These are phyloP conservation scores for Guadua angustifolia DNA, from an alignment of 176 grass and related monocot species.

Conservation along the genomic window DNA sequence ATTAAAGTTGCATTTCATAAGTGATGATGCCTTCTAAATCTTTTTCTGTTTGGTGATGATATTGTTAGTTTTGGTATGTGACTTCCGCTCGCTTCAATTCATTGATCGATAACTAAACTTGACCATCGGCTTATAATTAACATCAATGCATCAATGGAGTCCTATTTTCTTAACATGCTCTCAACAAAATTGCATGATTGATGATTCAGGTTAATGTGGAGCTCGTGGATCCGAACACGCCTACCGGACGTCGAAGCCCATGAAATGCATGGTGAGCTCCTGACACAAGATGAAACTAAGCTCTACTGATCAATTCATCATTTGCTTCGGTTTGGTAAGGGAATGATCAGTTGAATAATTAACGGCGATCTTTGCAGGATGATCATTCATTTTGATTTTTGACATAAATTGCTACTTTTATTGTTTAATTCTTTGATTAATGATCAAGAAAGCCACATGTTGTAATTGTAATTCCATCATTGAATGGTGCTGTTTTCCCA, in stretches of 20 bases:
- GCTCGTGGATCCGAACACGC: conserved; percentile 37
- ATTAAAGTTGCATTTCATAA: conserved; percentile 43
- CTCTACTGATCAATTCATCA: background rate
- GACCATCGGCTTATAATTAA: background rate
- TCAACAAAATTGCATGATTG: background rate
- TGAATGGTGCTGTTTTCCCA: too few relatives aligned
- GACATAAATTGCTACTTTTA: too few relatives aligned
- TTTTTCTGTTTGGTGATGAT: background rate
- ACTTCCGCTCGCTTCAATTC: too few relatives aligned
- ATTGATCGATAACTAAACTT: background rate
- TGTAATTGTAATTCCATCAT: too few relatives aligned
- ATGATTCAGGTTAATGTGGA: conserved; percentile 64
- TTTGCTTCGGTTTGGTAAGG: background rate
- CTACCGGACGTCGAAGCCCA: conserved; percentile 41
- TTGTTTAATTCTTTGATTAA: too few relatives aligned
- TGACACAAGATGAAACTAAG: background rate
- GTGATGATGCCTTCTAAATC: too few relatives aligned
- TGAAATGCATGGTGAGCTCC: conserved; percentile 47
- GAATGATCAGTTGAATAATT: background rate
- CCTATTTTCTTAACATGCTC: background rate
- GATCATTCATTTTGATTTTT: too few relatives aligned
- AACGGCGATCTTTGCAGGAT: conserved; percentile 10
- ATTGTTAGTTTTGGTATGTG: too few relatives aligned
- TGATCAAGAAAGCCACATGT: too few relatives aligned
- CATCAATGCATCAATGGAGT: background rate